Base-by-base conservation (phyloP, 192 early-diverging fungal species). In the Coemansia sp. region DNA sequence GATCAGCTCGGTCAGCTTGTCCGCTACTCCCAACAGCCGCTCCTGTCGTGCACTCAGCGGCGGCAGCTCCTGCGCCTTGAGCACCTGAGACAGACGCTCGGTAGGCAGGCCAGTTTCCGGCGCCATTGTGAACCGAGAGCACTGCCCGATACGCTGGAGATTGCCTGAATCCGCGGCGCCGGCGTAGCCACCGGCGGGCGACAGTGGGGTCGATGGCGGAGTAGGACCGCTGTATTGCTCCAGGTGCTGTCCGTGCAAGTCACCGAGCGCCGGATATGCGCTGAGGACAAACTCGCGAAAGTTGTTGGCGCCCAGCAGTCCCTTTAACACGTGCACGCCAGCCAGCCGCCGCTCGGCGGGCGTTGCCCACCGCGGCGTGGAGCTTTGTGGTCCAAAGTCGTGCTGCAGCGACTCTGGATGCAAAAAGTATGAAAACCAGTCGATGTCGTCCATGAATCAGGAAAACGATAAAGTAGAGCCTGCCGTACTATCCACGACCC, bases 401-500 rank as follows among this genome's bases (percentile, higher is more conserved):
- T 17, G 6, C 12, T 55, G 50, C 15, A 73, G 32, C 9, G 21
- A 31, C 46, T 66, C 70, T 5, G 70, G 70, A 26, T 66, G 70
- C 50, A 73, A 22, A 50, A 62, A 62, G 34, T 73, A 73, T 10
- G 59, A 23, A 38, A 73, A 73, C 70, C 70, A 73, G 45, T 73
- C 70, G 36, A 62, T 50, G 5, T 31, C 29, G 34, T 29, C 30
- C 49, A 60, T 67, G 22, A 3, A 23, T 9, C 31, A 52, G 19
- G 30, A 48, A 48, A 36, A n/a, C n/a, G n/a, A n/a, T n/a, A n/a
- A n/a, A n/a, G n/a, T n/a, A n/a, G n/a, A n/a, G n/a, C n/a, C n/a
- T n/a, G n/a, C n/a, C n/a, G n/a, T n/a, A n/a, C n/a, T n/a, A n/a
- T n/a, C n/a, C n/a, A n/a, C n/a, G n/a, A n/a, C n/a, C n/a, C n/a